Percentiles rank a stretch among this genome's conserved stretches.
phyloP scores from a whole-genome alignment of 1,284 basidiomycete genomes.

The Austropuccinia psidii region DNA sequence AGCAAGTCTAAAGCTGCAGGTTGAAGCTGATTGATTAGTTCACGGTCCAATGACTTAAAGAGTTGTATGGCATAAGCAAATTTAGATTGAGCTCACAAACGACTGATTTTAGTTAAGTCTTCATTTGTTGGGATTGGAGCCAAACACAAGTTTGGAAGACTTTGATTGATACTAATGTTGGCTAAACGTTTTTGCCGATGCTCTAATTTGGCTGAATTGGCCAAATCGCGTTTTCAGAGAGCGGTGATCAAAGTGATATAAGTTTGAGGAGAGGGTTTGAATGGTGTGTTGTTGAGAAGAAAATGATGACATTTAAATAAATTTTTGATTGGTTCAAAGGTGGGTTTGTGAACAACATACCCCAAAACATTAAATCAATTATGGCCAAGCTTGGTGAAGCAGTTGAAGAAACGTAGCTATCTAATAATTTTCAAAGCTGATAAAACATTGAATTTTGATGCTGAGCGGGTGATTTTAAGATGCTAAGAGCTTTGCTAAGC shows the following conservation, averaged over 20 bases:
- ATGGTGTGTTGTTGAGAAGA: conserved; percentile 11
- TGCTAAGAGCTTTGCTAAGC: conserved; percentile 14
- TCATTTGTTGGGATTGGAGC: conserved; percentile 14
- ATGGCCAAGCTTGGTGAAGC: conserved; percentile 8
- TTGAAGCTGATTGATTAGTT: conserved; percentile 18
- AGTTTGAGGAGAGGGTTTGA: conserved; percentile 26
- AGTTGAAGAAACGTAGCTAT: conserved; percentile 30
- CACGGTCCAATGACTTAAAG: conserved; percentile 10
- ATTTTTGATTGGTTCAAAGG: conserved; percentile 26
- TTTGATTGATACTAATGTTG: conserved; percentile 19
- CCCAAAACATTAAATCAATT: conserved; percentile 32
- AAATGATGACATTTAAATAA: conserved; percentile 21
- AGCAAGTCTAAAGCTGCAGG: conserved; percentile 16
- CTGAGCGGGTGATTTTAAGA: neutral
- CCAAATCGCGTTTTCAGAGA: conserved; percentile 26
- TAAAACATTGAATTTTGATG: conserved; percentile 25
- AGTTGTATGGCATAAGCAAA: conserved; percentile 2
- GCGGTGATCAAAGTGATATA: conserved; percentile 30
- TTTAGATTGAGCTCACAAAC: conserved; percentile 16
- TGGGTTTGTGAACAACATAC: conserved; percentile 19
- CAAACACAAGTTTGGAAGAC: conserved; percentile 20
- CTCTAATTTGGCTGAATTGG: conserved; percentile 7
- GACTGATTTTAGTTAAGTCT: neutral
- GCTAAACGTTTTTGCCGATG: conserved; percentile 11
- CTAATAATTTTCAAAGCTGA: conserved; percentile 17